These are phyloP conservation scores for Crithidia sp. DNA, from an alignment of 208 protist genomes.

Conservation along the genomic window DNA sequence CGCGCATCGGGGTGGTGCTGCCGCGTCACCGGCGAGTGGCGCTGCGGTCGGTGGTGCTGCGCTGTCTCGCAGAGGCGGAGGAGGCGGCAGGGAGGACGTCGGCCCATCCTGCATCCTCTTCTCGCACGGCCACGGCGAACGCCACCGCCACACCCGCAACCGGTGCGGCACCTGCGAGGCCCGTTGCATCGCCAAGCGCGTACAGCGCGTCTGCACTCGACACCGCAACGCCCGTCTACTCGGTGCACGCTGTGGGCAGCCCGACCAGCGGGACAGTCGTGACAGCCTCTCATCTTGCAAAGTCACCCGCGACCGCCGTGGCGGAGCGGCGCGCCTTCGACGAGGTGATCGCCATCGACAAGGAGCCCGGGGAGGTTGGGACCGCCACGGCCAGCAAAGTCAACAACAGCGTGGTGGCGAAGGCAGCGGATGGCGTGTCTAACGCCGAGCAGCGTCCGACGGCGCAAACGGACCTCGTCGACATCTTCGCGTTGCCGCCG, in stretches of 20 bases:
- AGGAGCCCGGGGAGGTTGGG: neutral
- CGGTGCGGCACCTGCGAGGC: neutral
- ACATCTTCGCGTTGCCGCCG: conserved; percentile 54
- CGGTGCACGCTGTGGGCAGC: neutral
- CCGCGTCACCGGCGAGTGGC: conserved; percentile 32
- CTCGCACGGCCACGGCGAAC: too few species aligned
- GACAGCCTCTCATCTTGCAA: neutral
- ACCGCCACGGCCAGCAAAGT: too few species aligned
- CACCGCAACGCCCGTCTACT: neutral
- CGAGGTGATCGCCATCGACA: conserved; percentile 13
- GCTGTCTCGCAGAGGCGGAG: conserved; percentile 23
- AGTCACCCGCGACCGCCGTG: neutral
- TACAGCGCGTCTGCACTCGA: neutral
- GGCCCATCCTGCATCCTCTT: too few species aligned
- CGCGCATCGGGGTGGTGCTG: conserved; percentile 44
- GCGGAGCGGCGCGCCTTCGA: conserved; percentile 2
- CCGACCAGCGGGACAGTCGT: neutral
- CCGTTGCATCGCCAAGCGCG: conserved; percentile 1
- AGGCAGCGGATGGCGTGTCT: neutral
- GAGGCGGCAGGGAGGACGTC: neutral
- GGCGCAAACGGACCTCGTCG: conserved; percentile 43
- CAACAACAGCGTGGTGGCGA: neutral
- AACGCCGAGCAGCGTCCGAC: conserved; percentile 1
- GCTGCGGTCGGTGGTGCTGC: conserved; percentile 20
- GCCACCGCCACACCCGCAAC: too few species aligned